Evolutionary conservation across 176 grass and related monocot species (phyloP), one percentile per base, ranked within the genome.

Genomic region (Hyparrhenia diplandra): DNA sequence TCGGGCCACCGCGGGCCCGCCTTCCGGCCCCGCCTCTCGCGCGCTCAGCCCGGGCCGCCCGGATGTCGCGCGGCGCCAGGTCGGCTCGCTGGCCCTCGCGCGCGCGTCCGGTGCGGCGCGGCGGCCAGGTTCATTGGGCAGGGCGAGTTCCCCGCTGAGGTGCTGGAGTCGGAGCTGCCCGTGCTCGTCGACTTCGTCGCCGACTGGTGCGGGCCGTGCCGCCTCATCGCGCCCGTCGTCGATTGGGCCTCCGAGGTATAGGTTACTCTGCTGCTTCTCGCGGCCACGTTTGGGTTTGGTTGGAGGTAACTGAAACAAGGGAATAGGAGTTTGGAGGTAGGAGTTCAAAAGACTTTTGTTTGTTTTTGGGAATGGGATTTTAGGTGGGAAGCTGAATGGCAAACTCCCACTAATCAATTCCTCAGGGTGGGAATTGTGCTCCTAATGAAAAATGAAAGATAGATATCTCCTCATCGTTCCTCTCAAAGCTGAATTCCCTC

Each of bases 161-260:
- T 99, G 12, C 47, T 99, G 82, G 88, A 86, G 62, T 95, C 96
- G 37, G 90, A 95, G 27, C 52, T 99, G 3, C 96, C 92, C 12
- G 96, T 95, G 60, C 92, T 99, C 49, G 96, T 99, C 16, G 96
- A 99, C 65, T 99, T 99, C 85, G 89, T 99, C 45, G 96, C 96
- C 7, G 90, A 93, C 12, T 95, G 96, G 96, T 99, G 96, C 78
- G 96, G 96, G 18, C 96, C 96, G 52, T 99, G 96, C 90, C 92
- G 92, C 57, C 79, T 95, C 82, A 91, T 99, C 72, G 83, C 92
- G 12, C 89, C 96, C 14, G 76, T 85, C 75, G 83, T 99, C 24
- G 96, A 99, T 78, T 99, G 90, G 96, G 96, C 92, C 42, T 89
- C 92, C 60, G 74, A 91, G 88, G 95, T 80, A 61, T 25, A 20